A percentile compares a stretch with the other conserved stretches of the same genome.
Conservation (phyloP, 805 yeast genomes). For the Nakazawaea holstii region DNA sequence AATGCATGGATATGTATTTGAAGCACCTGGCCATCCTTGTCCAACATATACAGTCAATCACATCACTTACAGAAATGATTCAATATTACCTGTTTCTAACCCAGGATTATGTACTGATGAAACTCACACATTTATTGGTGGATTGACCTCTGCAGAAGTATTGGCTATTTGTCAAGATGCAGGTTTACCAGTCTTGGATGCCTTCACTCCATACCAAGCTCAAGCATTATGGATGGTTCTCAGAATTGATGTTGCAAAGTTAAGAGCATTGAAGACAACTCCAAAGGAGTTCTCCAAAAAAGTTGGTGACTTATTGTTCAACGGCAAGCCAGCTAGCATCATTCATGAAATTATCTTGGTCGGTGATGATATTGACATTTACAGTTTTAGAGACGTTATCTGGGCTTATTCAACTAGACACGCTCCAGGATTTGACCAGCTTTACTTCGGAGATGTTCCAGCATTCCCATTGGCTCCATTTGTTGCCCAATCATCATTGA, state of each 20-base stretch:
- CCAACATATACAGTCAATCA: slow-evolving; percentile 21
- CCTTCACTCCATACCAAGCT: slow-evolving; percentile 22
- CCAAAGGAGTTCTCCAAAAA: slow-evolving; percentile 16
- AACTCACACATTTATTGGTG: slow-evolving; percentile 24
- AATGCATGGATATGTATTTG: slow-evolving; percentile 25
- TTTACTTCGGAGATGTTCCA: slow-evolving; percentile 14
- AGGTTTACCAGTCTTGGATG: slow-evolving; percentile 18
- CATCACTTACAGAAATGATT: slow-evolving; percentile 20
- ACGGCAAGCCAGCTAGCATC: slow-evolving; percentile 15
- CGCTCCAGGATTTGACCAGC: slow-evolving; percentile 21
- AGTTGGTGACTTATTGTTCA: slow-evolving; percentile 18
- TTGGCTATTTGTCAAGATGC: slow-evolving; percentile 10
- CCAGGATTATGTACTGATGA: slow-evolving; percentile 24
- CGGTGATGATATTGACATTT: slow-evolving; percentile 24
- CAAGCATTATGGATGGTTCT: slow-evolving; percentile 22
- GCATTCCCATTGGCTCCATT: slow-evolving; percentile 23
- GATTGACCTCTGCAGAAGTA: slow-evolving; percentile 17
- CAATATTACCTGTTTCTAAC: slow-evolving; percentile 22
- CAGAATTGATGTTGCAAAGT: slow-evolving; percentile 17
- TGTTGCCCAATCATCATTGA: slow-evolving; percentile 15
- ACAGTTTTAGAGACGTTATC: slow-evolving; percentile 19
- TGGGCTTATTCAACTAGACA: slow-evolving; percentile 26
- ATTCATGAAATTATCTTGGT: slow-evolving; percentile 22
- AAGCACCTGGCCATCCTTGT: slow-evolving; percentile 19
- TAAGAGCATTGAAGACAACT: slow-evolving; percentile 17